These are phyloP conservation scores for Typha latifolia DNA, from an alignment of 176 grass and related monocot species.

Conservation along the genomic window DNA sequence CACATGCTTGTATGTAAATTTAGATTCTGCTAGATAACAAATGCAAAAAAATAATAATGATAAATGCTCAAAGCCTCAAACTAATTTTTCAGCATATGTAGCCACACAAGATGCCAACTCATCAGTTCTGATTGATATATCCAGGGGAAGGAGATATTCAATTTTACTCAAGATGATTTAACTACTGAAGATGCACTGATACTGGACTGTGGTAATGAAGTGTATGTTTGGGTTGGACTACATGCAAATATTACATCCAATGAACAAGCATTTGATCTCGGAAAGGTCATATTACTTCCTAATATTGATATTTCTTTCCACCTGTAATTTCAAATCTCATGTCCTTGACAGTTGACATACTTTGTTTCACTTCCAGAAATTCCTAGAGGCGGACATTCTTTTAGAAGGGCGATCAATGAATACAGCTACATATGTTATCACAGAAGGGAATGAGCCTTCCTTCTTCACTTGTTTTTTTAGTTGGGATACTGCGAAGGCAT, in stretches of 20 bases:
- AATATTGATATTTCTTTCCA: constrained; percentile 5
- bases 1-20: too few species aligned
- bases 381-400: constrained; percentile 36
- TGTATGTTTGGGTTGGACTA: constrained; percentile 72
- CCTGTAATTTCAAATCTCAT: background rate
- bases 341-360: background rate
- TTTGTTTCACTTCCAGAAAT: constrained; percentile 49
- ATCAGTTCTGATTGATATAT: constrained; percentile 5
- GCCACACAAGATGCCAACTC: background rate
- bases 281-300: constrained; percentile 39
- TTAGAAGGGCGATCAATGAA: constrained; percentile 28
- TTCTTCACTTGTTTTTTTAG: constrained; percentile 78
- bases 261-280: constrained; percentile 40
- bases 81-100: background rate
- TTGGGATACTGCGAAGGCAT: constrained; percentile 65
- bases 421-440: constrained; percentile 39
- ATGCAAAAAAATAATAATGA: too few species aligned
- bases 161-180: constrained; percentile 87
- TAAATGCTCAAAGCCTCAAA: too few species aligned
- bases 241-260: constrained; percentile 40
- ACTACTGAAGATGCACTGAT: constrained; percentile 66
- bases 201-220: constrained; percentile 53
- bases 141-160: constrained; percentile 83
- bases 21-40: too few species aligned
- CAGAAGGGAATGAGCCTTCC: constrained; percentile 69